Evolutionary conservation across 352 stramenopile genomes (phyloP), one percentile per base, ranked within the genome.

Genomic region (Aphanomyces invadans): DNA sequence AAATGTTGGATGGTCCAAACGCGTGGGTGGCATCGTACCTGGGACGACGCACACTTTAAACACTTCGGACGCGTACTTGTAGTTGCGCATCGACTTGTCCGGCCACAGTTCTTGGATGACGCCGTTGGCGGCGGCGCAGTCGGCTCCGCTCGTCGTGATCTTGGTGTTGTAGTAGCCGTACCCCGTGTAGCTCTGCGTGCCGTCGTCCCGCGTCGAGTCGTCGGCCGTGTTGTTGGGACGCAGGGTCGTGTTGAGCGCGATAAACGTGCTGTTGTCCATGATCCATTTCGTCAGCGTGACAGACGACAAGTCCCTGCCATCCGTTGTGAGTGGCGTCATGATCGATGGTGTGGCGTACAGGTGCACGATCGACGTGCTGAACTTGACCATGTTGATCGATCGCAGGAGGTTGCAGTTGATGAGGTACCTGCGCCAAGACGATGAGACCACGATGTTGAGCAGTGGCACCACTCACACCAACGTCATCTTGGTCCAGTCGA

Each of bases 31-130:
- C n/a, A n/a, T n/a, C 25, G 36, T 57, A 57, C 29, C 11, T 38
- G 21, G 21, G 7, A 57, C 15, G 25, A 57, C 49, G 49, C 49
- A 57, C 5, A 57, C 49, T 0, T n/a, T 57, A 33, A 33, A 57
- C 19, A 57, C 25, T 15, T n/a, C 23, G 17, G 4, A n/a, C 12
- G 4, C n/a, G 29, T 33, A 57, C 23, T 1, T 2, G 49, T 23
- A 57, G n/a, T 32, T n/a, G 0, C 49, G 49, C 11, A 33, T 5
- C 9, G 0, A 19, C 23, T 57, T 57, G 4, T 57, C 49, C 29
- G 49, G 49, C 49, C 49, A 57, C 19, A 57, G 49, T 57, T 57
- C 49, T 57, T 32, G 19, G 17, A 57, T n/a, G 12, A n/a, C 19
- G 49, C 49, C 49, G 5, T 57, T 57, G 19, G 11, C 7, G 4